Base-by-base conservation (phyloP, 2,329 filamentous ascomycete genomes). In the Pyrenochaeta sp. region DNA sequence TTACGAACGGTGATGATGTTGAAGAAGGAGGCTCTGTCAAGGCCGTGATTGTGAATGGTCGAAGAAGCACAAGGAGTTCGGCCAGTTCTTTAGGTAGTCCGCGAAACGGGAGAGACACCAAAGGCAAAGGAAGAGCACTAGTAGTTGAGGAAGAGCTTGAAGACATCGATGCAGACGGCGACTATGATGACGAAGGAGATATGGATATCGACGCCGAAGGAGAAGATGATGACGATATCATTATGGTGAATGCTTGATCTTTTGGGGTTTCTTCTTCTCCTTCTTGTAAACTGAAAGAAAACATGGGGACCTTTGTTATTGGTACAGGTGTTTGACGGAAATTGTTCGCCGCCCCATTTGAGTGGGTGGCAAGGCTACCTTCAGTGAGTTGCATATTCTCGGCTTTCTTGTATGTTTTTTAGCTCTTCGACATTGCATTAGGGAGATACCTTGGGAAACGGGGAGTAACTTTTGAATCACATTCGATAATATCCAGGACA, bases 1-100 rank as follows among this genome's bases (percentile, higher is more conserved):
- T 78, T 11, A 67, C 72, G 0, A 77, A 75, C 27, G 72, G 71
- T 10, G 70, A 72, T 15, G 70, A 71, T 6, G 61, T 60, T 2
- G 67, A 64, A 29, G 70, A 73, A 15, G 66, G 71, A 9, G 71
- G 67, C 7, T 70, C 67, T 7, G 71, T 69, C 18, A 73, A 70
- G 41, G 51, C 65, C 2, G 47, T 62, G 2, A 23, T 52, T 9
- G 51, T 65, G 2, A 60, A 73, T 55, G 64, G 73, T 9, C 51
- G 67, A 42, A 46, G 73, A 49, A 66, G 67, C 30, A 69, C 67
- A 52, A 50, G 72, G 31, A 69, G 70, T 58, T 64, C 65, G 7
- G 72, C 63, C 17, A 69, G 70, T 54, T 66, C 66, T 6, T 65
- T 64, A 10, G 61, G 61, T 9, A 76, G 68, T 52, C 68, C 66